Percentiles rank a stretch among this genome's conserved stretches.
These are phyloP conservation scores for Tympanopsis confertula DNA, from an alignment of 2,329 filamentous ascomycete species.

Conservation along the genomic window DNA sequence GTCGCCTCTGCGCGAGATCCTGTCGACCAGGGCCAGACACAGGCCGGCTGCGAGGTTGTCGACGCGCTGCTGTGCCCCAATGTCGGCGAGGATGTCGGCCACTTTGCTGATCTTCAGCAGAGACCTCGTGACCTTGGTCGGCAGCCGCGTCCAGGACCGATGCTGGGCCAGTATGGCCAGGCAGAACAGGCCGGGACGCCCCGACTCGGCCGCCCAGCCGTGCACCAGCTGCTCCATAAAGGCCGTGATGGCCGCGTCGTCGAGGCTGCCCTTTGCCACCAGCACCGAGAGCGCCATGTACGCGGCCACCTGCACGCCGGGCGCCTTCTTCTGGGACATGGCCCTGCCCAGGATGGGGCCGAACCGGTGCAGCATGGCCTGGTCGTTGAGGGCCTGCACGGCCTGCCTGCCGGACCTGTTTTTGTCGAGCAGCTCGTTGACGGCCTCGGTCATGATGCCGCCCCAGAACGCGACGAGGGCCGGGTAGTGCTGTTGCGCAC, in stretches of 20 bases:
- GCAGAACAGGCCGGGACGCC: constrained; percentile 65
- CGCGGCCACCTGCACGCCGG: constrained; percentile 72
- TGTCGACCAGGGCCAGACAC: constrained; percentile 53
- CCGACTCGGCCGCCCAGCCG: constrained; percentile 65
- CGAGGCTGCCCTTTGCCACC: constrained; percentile 68
- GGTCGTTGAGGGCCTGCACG: constrained; percentile 69
- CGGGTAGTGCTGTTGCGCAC: constrained; percentile 61
- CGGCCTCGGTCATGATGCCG: constrained; percentile 72
- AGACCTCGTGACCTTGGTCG: constrained; percentile 57
- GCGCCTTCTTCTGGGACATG: constrained; percentile 61
- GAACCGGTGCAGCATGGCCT: constrained; percentile 60
- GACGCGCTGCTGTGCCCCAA: constrained; percentile 54
- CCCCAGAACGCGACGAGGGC: constrained; percentile 83
- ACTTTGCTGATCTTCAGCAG: constrained; percentile 54
- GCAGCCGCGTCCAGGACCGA: constrained; percentile 55
- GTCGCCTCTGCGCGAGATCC: constrained; percentile 48
- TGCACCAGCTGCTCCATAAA: constrained; percentile 80
- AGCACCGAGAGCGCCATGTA: constrained; percentile 87
- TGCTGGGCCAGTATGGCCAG: constrained; percentile 74
- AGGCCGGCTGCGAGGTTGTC: constrained; percentile 64
- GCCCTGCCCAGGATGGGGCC: constrained; percentile 65
- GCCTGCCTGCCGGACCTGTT: constrained; percentile 64
- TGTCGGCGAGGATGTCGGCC: constrained; percentile 42
- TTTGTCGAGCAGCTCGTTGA: constrained; percentile 70
- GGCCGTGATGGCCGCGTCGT: constrained; percentile 66